Evolutionary conservation across 257 asterid species (phyloP).

Genomic region (Nicotiana attenuata): DNA sequence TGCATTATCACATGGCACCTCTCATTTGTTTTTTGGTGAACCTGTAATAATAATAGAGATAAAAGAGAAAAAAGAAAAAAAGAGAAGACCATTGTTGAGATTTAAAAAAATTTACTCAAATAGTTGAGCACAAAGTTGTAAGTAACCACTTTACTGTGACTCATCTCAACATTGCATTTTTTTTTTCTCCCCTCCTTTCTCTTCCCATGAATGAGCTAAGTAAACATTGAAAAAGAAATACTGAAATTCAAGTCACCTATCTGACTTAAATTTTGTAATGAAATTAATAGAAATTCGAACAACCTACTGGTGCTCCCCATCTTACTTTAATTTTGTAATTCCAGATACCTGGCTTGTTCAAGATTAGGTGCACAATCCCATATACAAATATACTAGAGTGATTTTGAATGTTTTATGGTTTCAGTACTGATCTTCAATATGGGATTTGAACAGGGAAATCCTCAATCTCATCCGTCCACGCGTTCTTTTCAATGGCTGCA

Average conservation of each 20-base stretch:
- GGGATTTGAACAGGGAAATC: neutral
- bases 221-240: neutral
- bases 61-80: neutral
- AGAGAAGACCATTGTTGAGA: neutral
- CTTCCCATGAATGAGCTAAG: neutral
- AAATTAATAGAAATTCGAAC: neutral
- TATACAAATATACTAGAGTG: neutral
- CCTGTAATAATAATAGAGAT: neutral
- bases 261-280: neutral
- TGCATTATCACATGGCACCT: neutral
- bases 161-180: neutral
- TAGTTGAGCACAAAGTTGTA: neutral
- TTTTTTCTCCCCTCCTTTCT: neutral
- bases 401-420: neutral
- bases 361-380: neutral
- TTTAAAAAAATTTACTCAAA: neutral
- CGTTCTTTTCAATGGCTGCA: constrained; percentile 23
- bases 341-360: neutral
- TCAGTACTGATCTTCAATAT: neutral
- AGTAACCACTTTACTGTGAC: neutral
- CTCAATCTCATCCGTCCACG: constrained; percentile 30
- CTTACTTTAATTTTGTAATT: neutral
- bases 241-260: neutral
- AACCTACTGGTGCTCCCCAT: neutral
- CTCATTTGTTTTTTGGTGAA: neutral